Base-by-base conservation (phyloP, 257 asterid genomes). In the Craterostigma plantagineum region DNA sequence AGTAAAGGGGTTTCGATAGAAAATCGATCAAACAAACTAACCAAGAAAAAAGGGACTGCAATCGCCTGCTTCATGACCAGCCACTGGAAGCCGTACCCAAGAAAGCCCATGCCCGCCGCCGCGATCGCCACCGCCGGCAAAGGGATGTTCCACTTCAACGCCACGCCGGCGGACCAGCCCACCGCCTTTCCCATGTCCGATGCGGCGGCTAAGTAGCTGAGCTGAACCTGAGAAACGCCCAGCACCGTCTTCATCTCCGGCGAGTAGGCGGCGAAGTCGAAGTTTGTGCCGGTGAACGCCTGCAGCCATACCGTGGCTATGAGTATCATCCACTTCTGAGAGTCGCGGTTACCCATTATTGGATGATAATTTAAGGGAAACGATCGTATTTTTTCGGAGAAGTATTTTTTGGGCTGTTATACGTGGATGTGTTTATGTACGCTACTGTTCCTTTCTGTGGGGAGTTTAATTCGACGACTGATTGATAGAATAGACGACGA, bases 101-200 rank as follows among this genome's bases (percentile, higher is more conserved):
- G 39, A 8, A 85, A 16, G 1, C 96, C 96, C 94, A 85, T 77
- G 38, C 27, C 56, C 49, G 92, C 92, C 18, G 94, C 92, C 10
- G 59, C 41, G 61, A 81, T 72, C 81, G 81, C 63, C 43, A 75
- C 91, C 40, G 65, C 68, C 94, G 78, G 70, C 33, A 81, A 57
- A 16, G 92, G 96, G 53, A 81, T 34, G 30, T 23, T 23, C 48
- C 64, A 63, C 63, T 66, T 59, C 35, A 85, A 52, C 41, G 92
- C 92, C 61, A 85, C 55, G 0, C 96, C 96, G 0, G 96, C 81
- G 8, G 92, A 85, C 96, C 96, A 81, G 0, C 96, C 96, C 7
- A 85, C 43, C 35, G 72, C 77, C 63, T 85, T 85, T 0, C 96
- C 96, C 8, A 85, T 63, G 65, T 85, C 96, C 8, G 96, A 85